Percentiles rank a stretch among this genome's conserved stretches.
Evolutionary conservation across 352 stramenopile genomes (phyloP).

Genomic region (Phytophthora chlamydospora): DNA sequence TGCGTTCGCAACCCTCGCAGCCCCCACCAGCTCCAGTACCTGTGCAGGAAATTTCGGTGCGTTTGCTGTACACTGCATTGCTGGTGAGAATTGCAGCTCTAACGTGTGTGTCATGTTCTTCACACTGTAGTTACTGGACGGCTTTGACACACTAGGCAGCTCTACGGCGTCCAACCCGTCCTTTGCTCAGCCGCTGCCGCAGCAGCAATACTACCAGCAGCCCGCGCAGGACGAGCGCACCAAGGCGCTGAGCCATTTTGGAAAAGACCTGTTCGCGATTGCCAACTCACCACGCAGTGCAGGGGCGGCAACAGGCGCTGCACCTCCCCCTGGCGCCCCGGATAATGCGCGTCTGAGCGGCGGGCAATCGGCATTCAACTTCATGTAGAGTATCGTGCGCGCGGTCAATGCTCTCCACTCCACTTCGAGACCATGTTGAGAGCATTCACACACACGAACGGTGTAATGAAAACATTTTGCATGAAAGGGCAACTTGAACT

Average conservation of each 20-base stretch:
- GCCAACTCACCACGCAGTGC: constrained; percentile 76
- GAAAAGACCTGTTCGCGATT: constrained; percentile 87
- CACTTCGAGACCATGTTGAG: constrained; percentile 7
- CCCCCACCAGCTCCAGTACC: constrained; percentile 25
- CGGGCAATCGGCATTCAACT: constrained; percentile 86
- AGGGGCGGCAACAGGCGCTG: constrained; percentile 20
- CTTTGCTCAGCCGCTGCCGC: constrained; percentile 44
- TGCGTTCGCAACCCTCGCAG: constrained; percentile 26
- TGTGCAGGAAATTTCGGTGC: constrained; percentile 66
- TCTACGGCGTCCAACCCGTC: constrained; percentile 40
- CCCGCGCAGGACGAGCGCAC: constrained; percentile 57
- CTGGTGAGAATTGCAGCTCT: neutral
- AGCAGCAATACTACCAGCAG: constrained; percentile 43
- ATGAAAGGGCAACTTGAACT: constrained; percentile 18
- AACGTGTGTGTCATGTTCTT: constrained; percentile 25
- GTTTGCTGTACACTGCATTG: constrained; percentile 21
- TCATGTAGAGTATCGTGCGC: constrained; percentile 78
- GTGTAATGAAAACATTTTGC: constrained; percentile 27
- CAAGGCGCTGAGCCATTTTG: constrained; percentile 77
- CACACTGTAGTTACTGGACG: constrained; percentile 47
- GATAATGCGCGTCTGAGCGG: constrained; percentile 29
- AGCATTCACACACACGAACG: constrained; percentile 17
- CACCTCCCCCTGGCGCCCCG: constrained; percentile 8
- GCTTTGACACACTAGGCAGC: constrained; percentile 51
- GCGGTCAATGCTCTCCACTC: constrained; percentile 8